A percentile compares a stretch with the other conserved stretches of the same genome.
phyloP scores from a whole-genome alignment of 345 rosid genomes.

The Litchi chinensis region DNA sequence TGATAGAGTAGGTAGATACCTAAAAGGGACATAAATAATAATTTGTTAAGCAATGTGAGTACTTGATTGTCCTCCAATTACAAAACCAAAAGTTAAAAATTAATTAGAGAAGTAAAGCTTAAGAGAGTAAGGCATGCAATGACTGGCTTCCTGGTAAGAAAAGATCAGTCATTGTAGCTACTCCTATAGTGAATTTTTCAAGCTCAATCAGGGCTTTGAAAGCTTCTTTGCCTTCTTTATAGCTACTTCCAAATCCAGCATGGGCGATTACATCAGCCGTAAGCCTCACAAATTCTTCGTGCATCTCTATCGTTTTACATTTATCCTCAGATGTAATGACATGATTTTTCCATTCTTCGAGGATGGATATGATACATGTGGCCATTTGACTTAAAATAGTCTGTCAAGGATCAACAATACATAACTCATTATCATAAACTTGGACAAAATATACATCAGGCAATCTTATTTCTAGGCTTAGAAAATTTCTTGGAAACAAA shows the following conservation, averaged over 20 bases:
- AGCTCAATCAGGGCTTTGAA: constrained; percentile 42
- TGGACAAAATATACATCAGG: too few relatives aligned
- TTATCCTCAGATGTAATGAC: constrained; percentile 3
- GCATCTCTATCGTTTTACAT: constrained; percentile 23
- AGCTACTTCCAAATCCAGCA: constrained; percentile 50
- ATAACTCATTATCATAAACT: too few relatives aligned
- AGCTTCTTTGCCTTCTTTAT: constrained; percentile 38
- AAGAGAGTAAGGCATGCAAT: constrained; percentile 5
- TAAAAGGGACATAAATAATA: constrained; percentile 12
- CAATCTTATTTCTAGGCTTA: too few relatives aligned
- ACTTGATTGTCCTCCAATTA: background rate
- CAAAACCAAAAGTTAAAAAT: background rate
- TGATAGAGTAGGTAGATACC: constrained; percentile 41
- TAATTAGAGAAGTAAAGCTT: too few relatives aligned
- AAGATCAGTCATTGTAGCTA: background rate
- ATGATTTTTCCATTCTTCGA: constrained; percentile 39
- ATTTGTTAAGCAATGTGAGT: background rate
- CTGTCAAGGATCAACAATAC: constrained; percentile 18
- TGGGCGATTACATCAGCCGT: constrained; percentile 46
- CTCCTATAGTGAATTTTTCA: constrained; percentile 10
- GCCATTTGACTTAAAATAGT: constrained; percentile 34
- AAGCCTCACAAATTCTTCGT: constrained; percentile 34
- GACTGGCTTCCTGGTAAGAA: constrained; percentile 46
- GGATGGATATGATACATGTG: constrained; percentile 20
- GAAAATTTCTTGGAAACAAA: too few relatives aligned